These are phyloP conservation scores for Magnolia officinalis DNA, from an alignment of 164 flowering plant species.

Conservation along the genomic window DNA sequence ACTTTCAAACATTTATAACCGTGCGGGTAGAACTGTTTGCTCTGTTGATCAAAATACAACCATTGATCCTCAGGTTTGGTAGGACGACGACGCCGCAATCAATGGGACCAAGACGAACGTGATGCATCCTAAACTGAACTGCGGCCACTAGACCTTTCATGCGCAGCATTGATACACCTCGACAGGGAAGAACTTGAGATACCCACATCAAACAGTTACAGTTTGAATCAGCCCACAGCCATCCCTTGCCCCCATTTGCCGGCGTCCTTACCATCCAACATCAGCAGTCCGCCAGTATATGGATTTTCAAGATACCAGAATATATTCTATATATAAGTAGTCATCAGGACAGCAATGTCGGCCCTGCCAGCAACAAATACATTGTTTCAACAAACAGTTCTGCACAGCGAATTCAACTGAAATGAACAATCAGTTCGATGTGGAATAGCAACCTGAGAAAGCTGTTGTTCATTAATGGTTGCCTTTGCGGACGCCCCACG, in stretches of 20 bases:
- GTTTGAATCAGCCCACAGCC: not conserved
- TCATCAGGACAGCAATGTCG: not conserved
- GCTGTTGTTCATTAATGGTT: too few relatives aligned
- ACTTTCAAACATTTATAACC: too few relatives aligned
- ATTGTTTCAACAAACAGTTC: too few relatives aligned
- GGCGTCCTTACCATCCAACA: too few relatives aligned
- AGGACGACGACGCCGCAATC: slow-evolving; percentile 1
- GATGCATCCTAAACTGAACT: slow-evolving; percentile 34
- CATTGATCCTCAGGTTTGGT: not conserved
- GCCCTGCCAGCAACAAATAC: too few relatives aligned
- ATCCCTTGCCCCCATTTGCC: not conserved
- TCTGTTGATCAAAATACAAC: too few relatives aligned
- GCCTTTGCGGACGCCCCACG: too few relatives aligned
- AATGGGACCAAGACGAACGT: slow-evolving; percentile 46
- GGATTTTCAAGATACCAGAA: not conserved
- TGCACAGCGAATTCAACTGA: too few relatives aligned
- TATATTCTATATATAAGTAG: not conserved
- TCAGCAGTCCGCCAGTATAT: not conserved
- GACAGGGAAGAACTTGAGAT: not conserved
- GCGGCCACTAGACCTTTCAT: slow-evolving; percentile 13
- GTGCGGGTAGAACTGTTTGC: too few relatives aligned
- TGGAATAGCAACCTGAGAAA: too few relatives aligned
- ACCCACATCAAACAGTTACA: not conserved
- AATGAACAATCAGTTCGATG: too few relatives aligned
- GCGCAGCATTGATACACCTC: slow-evolving; percentile 4